Base-by-base conservation (phyloP, 1,284 basidiomycete genomes). In the Puccinia sorghi region DNA sequence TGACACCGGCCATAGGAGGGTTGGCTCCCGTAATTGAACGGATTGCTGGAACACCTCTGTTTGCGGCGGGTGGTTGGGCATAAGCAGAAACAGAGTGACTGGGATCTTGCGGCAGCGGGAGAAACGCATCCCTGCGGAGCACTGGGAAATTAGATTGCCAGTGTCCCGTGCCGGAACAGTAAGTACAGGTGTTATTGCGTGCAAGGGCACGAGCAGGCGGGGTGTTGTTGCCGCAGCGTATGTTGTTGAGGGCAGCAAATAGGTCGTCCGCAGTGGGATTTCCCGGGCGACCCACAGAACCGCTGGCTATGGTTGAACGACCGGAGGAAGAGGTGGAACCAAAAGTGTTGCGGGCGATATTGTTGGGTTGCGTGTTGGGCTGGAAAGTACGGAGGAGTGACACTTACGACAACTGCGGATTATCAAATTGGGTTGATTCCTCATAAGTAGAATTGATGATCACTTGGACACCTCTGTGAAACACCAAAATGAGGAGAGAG, bases 51-150 rank as follows among this genome's bases (percentile, higher is more conserved):
- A 13, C 43, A 7, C 43, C 48, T 15, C n/a, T 22, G n/a, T 5
- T 46, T 22, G 3, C 8, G 41, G 20, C 46, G 3, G 43, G 41
- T 46, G 41, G 46, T 6, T 25, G 64, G 41, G 64, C 64, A 17
- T 43, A 66, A 66, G 20, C 64, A 43, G 43, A 66, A 48, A 22
- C 64, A 43, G 64, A 22, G 64, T n/a, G 11, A 46, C 64, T 50
- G 27, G 41, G 4, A n/a, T 2, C 37, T 8, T 37, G 7, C 3
- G 59, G 59, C 6, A 37, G 15, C n/a, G 41, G 64, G 15, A 66
- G 43, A 12, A 48, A 43, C 8, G 43, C 25, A 17, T 66, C 64
- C 25, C 64, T 43, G 12, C 64, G 41, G 25, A 66, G 64, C 3
- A 15, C 25, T 11, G 64, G 64, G 17, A 41, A 66, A 2, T 17